Evolutionary conservation across 768 basidiomycete species (phyloP).

Genomic region (Phlebiopsis flavidoalba): DNA sequence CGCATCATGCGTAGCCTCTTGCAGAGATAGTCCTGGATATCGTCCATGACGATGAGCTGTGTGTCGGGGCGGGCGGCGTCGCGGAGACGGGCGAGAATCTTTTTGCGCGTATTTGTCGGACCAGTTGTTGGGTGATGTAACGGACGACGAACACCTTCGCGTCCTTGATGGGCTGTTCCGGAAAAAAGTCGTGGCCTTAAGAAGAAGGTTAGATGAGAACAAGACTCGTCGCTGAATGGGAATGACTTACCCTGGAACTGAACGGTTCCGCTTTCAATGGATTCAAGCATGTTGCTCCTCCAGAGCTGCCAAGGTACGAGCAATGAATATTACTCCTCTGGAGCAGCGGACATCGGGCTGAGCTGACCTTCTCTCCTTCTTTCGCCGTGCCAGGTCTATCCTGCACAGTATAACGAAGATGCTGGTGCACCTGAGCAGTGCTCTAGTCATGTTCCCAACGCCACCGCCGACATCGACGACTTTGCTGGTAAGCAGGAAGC

Average conservation of each 20-base stretch:
- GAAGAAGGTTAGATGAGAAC: background rate
- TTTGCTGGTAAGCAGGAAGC: constrained; percentile 15
- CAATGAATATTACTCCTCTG: no score
- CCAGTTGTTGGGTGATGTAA: constrained; percentile 37
- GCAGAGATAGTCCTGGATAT: constrained; percentile 27
- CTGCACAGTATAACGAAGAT: constrained; percentile 26
- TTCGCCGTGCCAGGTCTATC: constrained; percentile 24
- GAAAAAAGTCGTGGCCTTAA: constrained; percentile 32
- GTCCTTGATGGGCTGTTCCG: constrained; percentile 29
- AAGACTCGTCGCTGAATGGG: background rate
- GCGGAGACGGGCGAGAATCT: constrained; percentile 34
- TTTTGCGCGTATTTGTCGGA: constrained; percentile 25
- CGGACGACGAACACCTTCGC: constrained; percentile 34
- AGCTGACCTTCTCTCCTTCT: constrained; percentile 17
- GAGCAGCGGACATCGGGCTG: no score
- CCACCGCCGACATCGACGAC: constrained; percentile 32
- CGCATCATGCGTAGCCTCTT: background rate
- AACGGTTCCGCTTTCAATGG: background rate
- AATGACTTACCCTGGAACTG: background rate
- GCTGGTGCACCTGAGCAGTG: constrained; percentile 17
- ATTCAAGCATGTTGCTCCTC: background rate
- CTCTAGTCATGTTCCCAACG: constrained; percentile 21
- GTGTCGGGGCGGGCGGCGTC: constrained; percentile 31
- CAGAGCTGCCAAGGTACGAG: background rate
- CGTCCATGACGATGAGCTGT: constrained; percentile 37